Evolutionary conservation across 345 rosid genomes (phyloP), one percentile per base, ranked within the genome.

Genomic region (Kernera saxatilis): DNA sequence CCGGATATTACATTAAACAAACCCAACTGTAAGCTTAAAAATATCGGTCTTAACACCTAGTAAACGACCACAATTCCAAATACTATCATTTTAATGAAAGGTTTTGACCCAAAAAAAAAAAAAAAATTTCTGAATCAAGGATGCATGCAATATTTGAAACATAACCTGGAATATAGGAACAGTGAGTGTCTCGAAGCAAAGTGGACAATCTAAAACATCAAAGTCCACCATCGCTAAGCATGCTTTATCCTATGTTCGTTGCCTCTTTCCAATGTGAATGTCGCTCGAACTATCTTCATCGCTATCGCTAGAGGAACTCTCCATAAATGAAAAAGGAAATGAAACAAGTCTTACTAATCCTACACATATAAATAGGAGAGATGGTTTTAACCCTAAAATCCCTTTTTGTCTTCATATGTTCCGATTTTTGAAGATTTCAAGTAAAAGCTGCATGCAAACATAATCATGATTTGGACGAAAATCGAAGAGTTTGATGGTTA

Each of bases 121-220:
- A n/a, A n/a, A 18, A 33, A 21, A 64, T 36, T 12, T 33, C 9
- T n/a, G n/a, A 56, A 22, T 3, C 13, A 33, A 33, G 35, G 18
- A 59, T 11, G n/a, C n/a, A n/a, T n/a, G 2, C 8, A 25, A 19
- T 13, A 23, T 50, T 13, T 8, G 8, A 27, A 27, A 41, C 3
- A 8, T 55, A 39, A 69, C 73, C 64, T 69, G 64, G 12, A 44
- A 69, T 30, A 69, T 46, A 23, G 74, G 74, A 45, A 12, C 17
- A 11, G 32, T 36, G 1, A 70, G 13, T 25, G 36, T 5, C n/a
- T 70, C 57, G 3, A 3, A 15, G 57, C 57, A 70, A 48, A 70
- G 4, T 0, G 56, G 41, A 13, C 74, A 70, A 17, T 70, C 74
- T 2, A 58, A 27, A 48, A 46, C 8, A 70, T 13, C 33, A 1